Evolutionary conservation across 163 green algal species (phyloP).

Genomic region (Scenedesmus sp.): DNA sequence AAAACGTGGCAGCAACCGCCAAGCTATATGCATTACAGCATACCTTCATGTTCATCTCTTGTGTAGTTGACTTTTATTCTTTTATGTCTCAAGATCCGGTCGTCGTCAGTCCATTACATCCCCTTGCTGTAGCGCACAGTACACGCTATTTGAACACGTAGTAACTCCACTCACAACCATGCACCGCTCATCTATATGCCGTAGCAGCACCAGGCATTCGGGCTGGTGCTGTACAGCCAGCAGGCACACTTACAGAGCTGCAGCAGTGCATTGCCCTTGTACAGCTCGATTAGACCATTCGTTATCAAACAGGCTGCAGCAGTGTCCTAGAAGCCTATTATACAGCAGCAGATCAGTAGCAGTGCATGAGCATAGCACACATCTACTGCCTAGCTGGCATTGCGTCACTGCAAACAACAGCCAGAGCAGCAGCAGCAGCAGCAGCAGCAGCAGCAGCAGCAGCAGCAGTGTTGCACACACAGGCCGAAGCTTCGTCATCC

Average conservation of each 20-base stretch:
- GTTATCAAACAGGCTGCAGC: background rate
- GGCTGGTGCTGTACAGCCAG: background rate
- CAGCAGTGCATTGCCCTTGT: background rate
- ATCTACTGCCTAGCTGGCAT: background rate
- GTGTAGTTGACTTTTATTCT: no score
- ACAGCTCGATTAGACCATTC: background rate
- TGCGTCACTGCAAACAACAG: background rate
- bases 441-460: background rate
- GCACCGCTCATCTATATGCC: background rate
- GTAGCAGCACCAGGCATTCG: background rate
- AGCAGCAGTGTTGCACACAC: background rate
- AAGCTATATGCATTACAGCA: no score
- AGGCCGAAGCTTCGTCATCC: no score
- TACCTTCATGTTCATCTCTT: no score
- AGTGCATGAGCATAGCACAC: background rate
- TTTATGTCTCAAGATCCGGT: no score
- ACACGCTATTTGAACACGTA: background rate
- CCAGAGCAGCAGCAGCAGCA: background rate
- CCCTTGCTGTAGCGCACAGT: background rate
- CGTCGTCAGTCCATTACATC: no score
- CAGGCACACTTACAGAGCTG: background rate
- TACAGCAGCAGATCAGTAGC: background rate
- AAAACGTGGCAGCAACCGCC: no score
- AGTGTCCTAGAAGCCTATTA: background rate
- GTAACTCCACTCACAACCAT: background rate